phyloP scores from a whole-genome alignment of 2,329 filamentous ascomycete species.

The Fusarium torreyae region DNA sequence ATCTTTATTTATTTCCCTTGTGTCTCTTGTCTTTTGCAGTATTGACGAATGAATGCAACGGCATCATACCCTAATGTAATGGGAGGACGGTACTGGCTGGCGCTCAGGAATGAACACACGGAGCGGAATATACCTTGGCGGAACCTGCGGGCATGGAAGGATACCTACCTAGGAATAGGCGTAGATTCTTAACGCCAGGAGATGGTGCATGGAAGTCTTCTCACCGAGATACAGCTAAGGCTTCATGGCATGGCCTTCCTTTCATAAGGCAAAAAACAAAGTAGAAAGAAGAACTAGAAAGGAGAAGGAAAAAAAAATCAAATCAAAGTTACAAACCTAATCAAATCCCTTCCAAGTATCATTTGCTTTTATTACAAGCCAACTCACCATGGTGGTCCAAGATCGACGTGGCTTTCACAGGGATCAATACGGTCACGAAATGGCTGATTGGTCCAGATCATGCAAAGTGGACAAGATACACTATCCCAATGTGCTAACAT shows the following conservation, averaged over 20 bases:
- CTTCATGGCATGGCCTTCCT: neutral
- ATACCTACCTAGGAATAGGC: neutral
- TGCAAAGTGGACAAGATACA: no score
- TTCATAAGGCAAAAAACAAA: constrained; percentile 2
- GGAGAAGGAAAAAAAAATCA: neutral
- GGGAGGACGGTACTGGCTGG: constrained; percentile 43
- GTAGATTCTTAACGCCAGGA: neutral
- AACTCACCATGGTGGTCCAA: no score
- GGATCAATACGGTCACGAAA: no score
- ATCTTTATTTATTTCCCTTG: constrained; percentile 28
- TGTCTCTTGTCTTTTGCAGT: constrained; percentile 18
- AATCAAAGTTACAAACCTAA: constrained; percentile 11
- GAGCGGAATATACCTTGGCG: constrained; percentile 25
- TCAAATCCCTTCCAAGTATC: neutral
- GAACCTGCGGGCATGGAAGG: constrained; percentile 13
- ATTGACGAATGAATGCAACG: constrained; percentile 46
- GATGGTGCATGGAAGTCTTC: neutral
- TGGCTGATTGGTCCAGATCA: no score
- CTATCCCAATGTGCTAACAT: no score
- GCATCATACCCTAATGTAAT: constrained; percentile 53
- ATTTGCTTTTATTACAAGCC: neutral
- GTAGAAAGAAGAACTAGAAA: constrained; percentile 2
- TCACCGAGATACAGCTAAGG: neutral
- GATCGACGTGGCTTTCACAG: no score
- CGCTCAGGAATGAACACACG: constrained; percentile 42